These are phyloP conservation scores for Calocybe gambosa DNA, from an alignment of 1,284 basidiomycete species.

Conservation along the genomic window DNA sequence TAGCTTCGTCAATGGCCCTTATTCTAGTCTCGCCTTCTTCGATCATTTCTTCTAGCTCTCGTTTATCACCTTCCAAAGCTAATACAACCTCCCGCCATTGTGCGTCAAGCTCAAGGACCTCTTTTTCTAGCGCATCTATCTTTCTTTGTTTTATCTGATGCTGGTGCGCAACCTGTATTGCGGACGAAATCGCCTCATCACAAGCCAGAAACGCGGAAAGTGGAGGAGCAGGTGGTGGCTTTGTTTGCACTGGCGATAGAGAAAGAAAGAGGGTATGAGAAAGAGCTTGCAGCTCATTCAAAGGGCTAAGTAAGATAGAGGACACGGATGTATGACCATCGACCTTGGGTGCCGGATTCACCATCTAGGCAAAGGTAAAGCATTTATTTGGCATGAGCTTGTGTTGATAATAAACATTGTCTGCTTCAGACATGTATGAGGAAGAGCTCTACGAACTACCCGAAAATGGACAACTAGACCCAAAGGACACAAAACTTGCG, in stretches of 20 bases:
- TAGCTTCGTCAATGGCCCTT: slow-evolving; percentile 62
- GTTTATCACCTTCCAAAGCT: slow-evolving; percentile 57
- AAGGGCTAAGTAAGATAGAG: slow-evolving; percentile 53
- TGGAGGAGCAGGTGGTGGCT: slow-evolving; percentile 58
- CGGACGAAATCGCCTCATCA: slow-evolving; percentile 56
- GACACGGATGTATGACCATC: slow-evolving; percentile 40
- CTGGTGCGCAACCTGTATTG: slow-evolving; percentile 56
- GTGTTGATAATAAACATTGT: slow-evolving; percentile 6
- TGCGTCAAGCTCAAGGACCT: slow-evolving; percentile 60
- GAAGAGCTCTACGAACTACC: slow-evolving; percentile 38
- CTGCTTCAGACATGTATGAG: slow-evolving; percentile 9
- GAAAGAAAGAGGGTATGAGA: slow-evolving; percentile 67
- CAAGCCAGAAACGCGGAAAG: slow-evolving; percentile 52
- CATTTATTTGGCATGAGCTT: slow-evolving; percentile 14
- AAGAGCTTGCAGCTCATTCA: slow-evolving; percentile 57
- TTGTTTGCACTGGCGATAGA: slow-evolving; percentile 56
- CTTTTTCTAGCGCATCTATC: slow-evolving; percentile 63
- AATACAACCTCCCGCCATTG: slow-evolving; percentile 61
- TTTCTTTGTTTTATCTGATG: slow-evolving; percentile 71
- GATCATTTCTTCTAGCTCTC: slow-evolving; percentile 61
- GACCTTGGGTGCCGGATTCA: slow-evolving; percentile 16
- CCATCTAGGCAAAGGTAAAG: slow-evolving; percentile 1
- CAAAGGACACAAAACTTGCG: slow-evolving; percentile 20
- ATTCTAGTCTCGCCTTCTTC: slow-evolving; percentile 66
- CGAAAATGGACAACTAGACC: slow-evolving; percentile 30